These are phyloP conservation scores for Aspergillus felis DNA, from an alignment of 2,329 filamentous ascomycete genomes.

Conservation along the genomic window DNA sequence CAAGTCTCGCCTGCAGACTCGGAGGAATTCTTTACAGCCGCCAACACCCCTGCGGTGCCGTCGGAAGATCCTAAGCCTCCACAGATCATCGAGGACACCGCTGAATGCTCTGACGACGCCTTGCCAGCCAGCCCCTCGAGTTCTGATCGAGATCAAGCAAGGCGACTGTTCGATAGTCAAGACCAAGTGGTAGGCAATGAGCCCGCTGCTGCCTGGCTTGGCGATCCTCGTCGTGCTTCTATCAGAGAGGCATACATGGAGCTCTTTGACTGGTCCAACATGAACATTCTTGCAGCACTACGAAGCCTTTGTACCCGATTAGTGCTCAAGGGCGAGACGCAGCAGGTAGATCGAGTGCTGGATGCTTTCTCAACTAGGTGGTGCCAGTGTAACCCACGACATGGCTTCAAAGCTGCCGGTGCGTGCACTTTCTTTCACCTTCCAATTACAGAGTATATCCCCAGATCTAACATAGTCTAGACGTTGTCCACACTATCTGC, in stretches of 20 bases:
- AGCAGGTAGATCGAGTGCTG: constrained; percentile 92
- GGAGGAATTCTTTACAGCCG: constrained; percentile 44
- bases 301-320: constrained; percentile 77
- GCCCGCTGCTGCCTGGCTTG: constrained; percentile 82
- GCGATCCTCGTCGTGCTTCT: constrained; percentile 53
- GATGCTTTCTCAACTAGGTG: constrained; percentile 85
- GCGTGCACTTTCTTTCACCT: constrained; percentile 33
- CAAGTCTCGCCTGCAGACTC: constrained; percentile 34
- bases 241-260: constrained; percentile 82
- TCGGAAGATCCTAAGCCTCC: constrained; percentile 23
- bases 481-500: constrained; percentile 94
- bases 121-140: constrained; percentile 43
- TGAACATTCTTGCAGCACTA: constrained; percentile 74
- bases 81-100: constrained; percentile 14
- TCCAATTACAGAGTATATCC: neutral
- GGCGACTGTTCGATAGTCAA: constrained; percentile 73
- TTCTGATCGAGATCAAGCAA: constrained; percentile 72
- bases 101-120: constrained; percentile 15
- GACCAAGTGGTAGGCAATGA: constrained; percentile 77
- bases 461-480: constrained; percentile 46
- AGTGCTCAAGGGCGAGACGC: constrained; percentile 83
- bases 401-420: constrained; percentile 89
- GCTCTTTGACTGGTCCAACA: constrained; percentile 77
- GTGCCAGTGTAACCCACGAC: constrained; percentile 87
- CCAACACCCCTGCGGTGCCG: constrained; percentile 38